Conservation (phyloP, 176 grass and related monocot genomes). For the Triticum dicoccoides region DNA sequence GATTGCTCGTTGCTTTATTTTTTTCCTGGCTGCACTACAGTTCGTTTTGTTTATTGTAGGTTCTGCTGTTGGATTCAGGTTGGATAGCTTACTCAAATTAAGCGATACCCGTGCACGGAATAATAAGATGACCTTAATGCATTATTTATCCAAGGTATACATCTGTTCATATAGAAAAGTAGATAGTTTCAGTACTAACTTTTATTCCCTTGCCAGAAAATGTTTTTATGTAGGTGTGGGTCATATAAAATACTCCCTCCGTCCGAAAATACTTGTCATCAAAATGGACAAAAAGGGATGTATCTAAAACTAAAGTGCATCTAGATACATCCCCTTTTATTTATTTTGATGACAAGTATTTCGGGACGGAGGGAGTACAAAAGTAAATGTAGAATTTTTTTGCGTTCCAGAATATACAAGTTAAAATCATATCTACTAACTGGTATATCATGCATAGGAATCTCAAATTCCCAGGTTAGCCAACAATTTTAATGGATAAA, state of each 20-base stretch:
- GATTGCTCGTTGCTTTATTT: constrained; percentile 4
- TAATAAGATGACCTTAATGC: constrained; percentile 99
- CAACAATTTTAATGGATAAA: not conserved
- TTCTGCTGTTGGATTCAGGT: constrained; percentile 97
- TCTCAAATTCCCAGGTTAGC: not conserved
- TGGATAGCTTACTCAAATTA: constrained; percentile 98
- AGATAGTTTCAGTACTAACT: constrained; percentile 23
- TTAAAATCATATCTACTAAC: not conserved
- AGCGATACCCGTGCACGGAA: constrained; percentile 93
- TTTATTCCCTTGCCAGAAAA: not conserved
- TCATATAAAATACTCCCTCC: not conserved
- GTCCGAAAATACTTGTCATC: too few relatives aligned
- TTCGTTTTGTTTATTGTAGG: constrained; percentile 48
- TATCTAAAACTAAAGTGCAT: too few relatives aligned
- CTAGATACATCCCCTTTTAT: too few relatives aligned
- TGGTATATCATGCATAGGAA: not conserved
- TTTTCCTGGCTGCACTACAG: not conserved
- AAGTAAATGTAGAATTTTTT: constrained; percentile 6
- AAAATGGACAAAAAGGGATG: too few relatives aligned
- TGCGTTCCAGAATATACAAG: not conserved
- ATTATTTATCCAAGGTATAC: constrained; percentile 95
- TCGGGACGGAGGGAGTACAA: too few relatives aligned
- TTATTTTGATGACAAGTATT: too few relatives aligned
- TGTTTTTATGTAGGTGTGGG: not conserved
- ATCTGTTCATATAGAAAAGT: not conserved